Percentiles rank a stretch among this genome's conserved stretches.
phyloP scores from a whole-genome alignment of 2,329 filamentous ascomycete species.

The Chaetoscypha palmicola region DNA sequence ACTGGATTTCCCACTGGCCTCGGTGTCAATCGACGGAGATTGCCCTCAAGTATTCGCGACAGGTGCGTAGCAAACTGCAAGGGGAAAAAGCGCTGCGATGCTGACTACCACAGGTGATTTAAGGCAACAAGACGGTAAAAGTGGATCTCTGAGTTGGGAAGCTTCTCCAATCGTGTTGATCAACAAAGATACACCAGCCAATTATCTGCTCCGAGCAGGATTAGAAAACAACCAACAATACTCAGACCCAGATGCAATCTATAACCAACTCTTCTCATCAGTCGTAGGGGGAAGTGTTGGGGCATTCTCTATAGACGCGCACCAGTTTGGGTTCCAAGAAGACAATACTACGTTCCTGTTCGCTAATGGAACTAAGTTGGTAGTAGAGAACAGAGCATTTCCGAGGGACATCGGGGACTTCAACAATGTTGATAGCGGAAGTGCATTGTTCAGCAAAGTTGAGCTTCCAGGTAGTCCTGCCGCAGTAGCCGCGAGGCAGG shows the following conservation, averaged over 20 bases:
- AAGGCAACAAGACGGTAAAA: not conserved
- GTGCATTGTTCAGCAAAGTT: slow-evolving; percentile 11
- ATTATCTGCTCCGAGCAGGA: not conserved
- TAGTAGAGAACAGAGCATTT: slow-evolving; percentile 24
- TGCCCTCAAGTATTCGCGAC: not conserved
- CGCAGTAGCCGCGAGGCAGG: not conserved
- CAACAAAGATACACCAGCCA: slow-evolving; percentile 3
- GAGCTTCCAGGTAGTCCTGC: slow-evolving; percentile 5
- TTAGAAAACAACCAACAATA: not conserved
- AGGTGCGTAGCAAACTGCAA: no score
- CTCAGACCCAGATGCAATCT: slow-evolving; percentile 3
- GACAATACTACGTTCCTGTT: slow-evolving; percentile 29
- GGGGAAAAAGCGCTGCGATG: no score
- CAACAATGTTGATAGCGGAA: slow-evolving; percentile 13
- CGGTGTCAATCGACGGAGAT: slow-evolving; percentile 10
- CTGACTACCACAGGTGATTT: no score
- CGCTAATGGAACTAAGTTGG: slow-evolving; percentile 30
- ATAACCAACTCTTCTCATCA: not conserved
- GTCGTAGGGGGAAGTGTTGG: not conserved
- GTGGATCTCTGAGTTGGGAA: not conserved
- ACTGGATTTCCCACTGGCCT: slow-evolving; percentile 1
- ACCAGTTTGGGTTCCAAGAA: not conserved
- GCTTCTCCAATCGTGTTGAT: not conserved
- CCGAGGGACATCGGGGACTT: slow-evolving; percentile 28
- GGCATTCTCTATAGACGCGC: not conserved